A percentile compares a stretch with the other conserved stretches of the same genome.
phyloP scores from a whole-genome alignment of 257 asterid genomes.

The Petunia secreta region DNA sequence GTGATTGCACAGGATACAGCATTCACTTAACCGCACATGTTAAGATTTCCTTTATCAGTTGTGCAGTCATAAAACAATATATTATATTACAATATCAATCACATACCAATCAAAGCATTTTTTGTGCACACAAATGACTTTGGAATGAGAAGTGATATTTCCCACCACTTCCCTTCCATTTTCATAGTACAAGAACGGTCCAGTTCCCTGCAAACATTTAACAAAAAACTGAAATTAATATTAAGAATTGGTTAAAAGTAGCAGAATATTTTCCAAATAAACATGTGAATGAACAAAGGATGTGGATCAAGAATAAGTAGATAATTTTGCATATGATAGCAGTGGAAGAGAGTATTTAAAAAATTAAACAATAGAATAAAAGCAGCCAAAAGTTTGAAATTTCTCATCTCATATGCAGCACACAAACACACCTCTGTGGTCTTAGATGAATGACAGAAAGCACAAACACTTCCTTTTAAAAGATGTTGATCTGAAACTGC shows the following conservation, averaged over 20 bases:
- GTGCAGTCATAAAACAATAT: background rate
- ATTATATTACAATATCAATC: background rate
- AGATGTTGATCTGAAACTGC: slow-evolving; percentile 35
- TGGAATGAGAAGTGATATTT: slow-evolving; percentile 42
- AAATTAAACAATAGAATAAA: background rate
- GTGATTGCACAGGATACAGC: slow-evolving; percentile 9
- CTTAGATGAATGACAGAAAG: slow-evolving; percentile 75
- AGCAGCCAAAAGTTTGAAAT: slow-evolving; percentile 5
- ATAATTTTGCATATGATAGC: slow-evolving; percentile 8
- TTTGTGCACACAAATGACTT: slow-evolving; percentile 63
- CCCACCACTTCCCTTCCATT: slow-evolving; percentile 69
- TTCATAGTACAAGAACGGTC: slow-evolving; percentile 65
- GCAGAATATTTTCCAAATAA: background rate
- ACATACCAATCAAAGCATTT: slow-evolving; percentile 90
- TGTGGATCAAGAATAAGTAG: background rate
- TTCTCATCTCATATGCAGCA: background rate
- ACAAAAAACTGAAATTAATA: slow-evolving; percentile 27
- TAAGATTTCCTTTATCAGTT: slow-evolving; percentile 8
- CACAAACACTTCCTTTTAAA: slow-evolving; percentile 51
- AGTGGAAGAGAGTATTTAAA: slow-evolving; percentile 9
- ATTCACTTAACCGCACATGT: background rate
- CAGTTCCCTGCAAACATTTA: slow-evolving; percentile 63
- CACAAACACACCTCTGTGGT: slow-evolving; percentile 63
- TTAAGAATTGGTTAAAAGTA: background rate
- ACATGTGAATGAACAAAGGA: slow-evolving; percentile 16